Base-by-base conservation (phyloP, 345 rosid species). In the Salix udensis region DNA sequence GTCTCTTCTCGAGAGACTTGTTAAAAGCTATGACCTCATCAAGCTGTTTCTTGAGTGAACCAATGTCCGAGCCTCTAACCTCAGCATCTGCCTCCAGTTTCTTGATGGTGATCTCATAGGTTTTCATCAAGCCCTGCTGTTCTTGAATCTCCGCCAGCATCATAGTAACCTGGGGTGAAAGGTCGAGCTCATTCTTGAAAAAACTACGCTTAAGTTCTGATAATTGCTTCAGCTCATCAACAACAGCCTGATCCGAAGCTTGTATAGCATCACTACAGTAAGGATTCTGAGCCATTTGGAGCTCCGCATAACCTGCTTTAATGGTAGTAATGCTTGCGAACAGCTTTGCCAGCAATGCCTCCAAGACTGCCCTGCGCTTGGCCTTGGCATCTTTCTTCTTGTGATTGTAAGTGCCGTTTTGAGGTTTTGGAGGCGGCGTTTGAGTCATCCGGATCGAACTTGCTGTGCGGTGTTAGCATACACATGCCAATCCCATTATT, bases 121-220 rank as follows among this genome's bases (percentile, higher is more conserved):
- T 96, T 82, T 83, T 90, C 91, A 93, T 90, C 80, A 96, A 78
- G 73, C 96, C 87, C 89, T 96, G 99, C 71, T 96, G 99, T 70
- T 96, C 99, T 15, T 91, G 99, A 78, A 96, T 88, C 89, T 96
- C 98, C 1, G 99, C 97, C 0, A 96, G 83, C 94, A 96, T 91
- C 65, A 89, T 46, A 9, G 99, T 91, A 10, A 96, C 96, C 18
- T 93, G 98, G 0, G 98, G 97, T 0, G 97, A 93, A 6, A 93
- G 85, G 77, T 93, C 90, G 71, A 96, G 86, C 18, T 91, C 91
- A 6, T 88, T 90, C 80, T 86, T 89, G 5, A 89, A 61, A 67
- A 91, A 93, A 75, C 81, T 83, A 13, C 92, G 87, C 73, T 93
- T 96, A 12, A 96, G 82, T 55, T 93, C 94, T 2, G 99, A 96